phyloP scores from a whole-genome alignment of 2,329 filamentous ascomycete species.

The Chaetomium sp. region DNA sequence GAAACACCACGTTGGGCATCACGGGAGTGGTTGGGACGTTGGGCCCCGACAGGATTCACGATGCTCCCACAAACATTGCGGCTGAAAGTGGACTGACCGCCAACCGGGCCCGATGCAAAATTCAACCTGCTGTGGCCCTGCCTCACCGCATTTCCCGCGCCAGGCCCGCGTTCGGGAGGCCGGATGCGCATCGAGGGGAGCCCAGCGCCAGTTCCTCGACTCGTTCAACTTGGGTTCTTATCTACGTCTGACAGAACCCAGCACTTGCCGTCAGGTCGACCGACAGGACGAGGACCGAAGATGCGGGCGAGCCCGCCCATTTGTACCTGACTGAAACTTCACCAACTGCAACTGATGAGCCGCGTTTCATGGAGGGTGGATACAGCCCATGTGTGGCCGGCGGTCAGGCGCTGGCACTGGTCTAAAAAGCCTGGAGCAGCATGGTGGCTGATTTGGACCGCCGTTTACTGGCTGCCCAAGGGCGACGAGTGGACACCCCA shows the following conservation, averaged over 20 bases:
- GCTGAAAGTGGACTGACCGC: not conserved
- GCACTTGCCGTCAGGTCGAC: not conserved
- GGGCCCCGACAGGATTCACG: not conserved
- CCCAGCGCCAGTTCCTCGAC: not conserved
- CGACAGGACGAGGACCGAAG: not conserved
- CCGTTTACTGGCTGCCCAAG: conserved; percentile 30
- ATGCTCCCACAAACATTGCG: not conserved
- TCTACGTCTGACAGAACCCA: not conserved
- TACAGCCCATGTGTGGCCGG: conserved; percentile 14
- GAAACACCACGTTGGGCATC: not conserved
- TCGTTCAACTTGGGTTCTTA: not conserved
- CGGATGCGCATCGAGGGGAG: not conserved
- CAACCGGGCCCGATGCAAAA: not conserved
- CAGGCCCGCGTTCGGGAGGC: not conserved
- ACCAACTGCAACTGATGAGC: conserved; percentile 19
- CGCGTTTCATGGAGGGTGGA: conserved; percentile 12
- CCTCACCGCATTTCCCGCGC: not conserved
- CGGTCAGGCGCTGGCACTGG: conserved; percentile 11
- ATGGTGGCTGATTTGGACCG: conserved; percentile 22
- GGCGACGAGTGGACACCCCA: conserved; percentile 28
- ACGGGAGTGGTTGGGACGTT: not conserved
- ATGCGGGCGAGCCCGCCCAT: conserved; percentile 21
- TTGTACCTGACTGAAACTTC: conserved; percentile 29
- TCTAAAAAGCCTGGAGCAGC: conserved; percentile 23
- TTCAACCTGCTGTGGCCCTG: not conserved